phyloP scores from a whole-genome alignment of 2,329 filamentous ascomycete species.

The Huntiella moniliformis region DNA sequence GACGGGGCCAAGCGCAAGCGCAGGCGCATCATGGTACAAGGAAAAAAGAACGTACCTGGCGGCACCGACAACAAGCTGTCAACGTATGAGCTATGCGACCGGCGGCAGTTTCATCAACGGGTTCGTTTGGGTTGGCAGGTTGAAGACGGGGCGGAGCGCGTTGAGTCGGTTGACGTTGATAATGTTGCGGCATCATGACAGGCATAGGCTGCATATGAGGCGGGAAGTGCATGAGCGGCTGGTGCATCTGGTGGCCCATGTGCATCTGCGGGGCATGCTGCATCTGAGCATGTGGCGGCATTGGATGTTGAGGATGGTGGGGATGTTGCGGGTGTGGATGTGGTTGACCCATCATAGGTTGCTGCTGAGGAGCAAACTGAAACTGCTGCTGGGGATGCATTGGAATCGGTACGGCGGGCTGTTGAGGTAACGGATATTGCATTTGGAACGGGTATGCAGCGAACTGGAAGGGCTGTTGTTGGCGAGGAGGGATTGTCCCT shows the following conservation, averaged over 20 bases:
- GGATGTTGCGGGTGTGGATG: constrained; percentile 12
- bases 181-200: background rate
- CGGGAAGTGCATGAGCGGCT: constrained; percentile 7
- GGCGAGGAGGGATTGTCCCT: constrained; percentile 17
- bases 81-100: constrained; percentile 58
- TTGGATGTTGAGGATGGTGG: constrained; percentile 9
- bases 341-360: constrained; percentile 11
- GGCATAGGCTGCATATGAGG: constrained; percentile 9
- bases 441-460: constrained; percentile 10
- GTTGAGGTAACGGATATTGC: constrained; percentile 7
- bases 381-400: constrained; percentile 4
- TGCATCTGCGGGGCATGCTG: constrained; percentile 9
- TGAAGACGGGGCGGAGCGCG: constrained; percentile 9
- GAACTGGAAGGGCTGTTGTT: constrained; percentile 10
- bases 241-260: constrained; percentile 8
- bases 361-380: constrained; percentile 14
- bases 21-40: no score
- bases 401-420: constrained; percentile 10
- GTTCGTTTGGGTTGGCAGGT: constrained; percentile 11
- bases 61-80: constrained; percentile 62
- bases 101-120: constrained; percentile 17
- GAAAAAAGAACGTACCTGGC: constrained; percentile 34
- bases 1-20: no score
- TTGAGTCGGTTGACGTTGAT: constrained; percentile 4
- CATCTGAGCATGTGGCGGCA: constrained; percentile 15